Conservation (phyloP, 257 asterid genomes). For the Asclepias syriaca region DNA sequence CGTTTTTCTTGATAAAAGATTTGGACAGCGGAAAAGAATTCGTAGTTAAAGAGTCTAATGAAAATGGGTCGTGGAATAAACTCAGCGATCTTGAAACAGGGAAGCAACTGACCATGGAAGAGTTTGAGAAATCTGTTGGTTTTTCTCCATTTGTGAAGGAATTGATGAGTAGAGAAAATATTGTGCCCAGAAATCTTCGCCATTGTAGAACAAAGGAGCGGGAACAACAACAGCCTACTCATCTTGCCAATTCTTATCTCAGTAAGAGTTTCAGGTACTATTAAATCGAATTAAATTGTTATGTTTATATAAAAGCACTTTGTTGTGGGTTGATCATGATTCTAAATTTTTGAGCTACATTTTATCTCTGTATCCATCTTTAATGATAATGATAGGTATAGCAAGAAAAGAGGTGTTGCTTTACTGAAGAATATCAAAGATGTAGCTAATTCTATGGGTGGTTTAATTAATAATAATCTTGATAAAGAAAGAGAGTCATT, state of each 20-base stretch:
- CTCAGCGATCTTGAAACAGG: constrained; percentile 84
- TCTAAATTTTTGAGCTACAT: too few species aligned
- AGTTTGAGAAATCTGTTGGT: constrained; percentile 80
- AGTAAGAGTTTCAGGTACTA: constrained; percentile 67
- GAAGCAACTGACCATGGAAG: constrained; percentile 80
- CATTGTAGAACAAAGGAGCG: constrained; percentile 35
- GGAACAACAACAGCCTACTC: too few species aligned
- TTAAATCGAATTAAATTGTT: too few species aligned
- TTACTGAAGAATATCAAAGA: constrained; percentile 68
- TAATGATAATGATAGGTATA: constrained; percentile 15
- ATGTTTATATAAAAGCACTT: too few species aligned
- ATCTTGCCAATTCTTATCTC: constrained; percentile 32
- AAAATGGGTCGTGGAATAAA: constrained; percentile 79
- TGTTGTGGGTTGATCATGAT: too few species aligned
- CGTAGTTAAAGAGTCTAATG: constrained; percentile 67
- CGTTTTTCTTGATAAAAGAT: constrained; percentile 79
- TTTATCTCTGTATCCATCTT: too few species aligned
- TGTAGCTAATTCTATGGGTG: constrained; percentile 52
- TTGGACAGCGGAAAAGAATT: constrained; percentile 88
- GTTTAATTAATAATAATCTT: constrained; percentile 16
- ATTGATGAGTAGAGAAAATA: constrained; percentile 55
- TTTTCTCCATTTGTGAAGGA: constrained; percentile 79
- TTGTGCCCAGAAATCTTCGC: constrained; percentile 14
- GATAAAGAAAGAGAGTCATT: constrained; percentile 48
- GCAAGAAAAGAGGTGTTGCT: constrained; percentile 73